Evolutionary conservation across 225 moss, liverwort and hornwort genomes (phyloP).

Genomic region (Sphagnum contortum): DNA sequence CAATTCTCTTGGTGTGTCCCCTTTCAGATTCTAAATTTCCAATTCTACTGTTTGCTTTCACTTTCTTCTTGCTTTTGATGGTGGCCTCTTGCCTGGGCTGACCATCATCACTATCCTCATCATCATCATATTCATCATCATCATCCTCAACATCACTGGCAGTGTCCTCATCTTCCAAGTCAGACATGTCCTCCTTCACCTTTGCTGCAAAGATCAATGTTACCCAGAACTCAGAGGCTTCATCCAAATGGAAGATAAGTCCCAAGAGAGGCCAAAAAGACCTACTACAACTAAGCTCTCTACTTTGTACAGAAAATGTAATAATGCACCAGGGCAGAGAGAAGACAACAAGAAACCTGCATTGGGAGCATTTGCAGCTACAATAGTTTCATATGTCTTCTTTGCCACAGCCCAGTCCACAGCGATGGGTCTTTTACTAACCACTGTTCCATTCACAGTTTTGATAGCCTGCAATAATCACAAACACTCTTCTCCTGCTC

Average conservation of each 20-base stretch:
- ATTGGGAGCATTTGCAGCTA: conserved; percentile 25
- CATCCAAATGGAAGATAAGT: no score
- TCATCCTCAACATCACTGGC: conserved; percentile 58
- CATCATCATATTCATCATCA: conserved; percentile 23
- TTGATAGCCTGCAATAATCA: conserved; percentile 53
- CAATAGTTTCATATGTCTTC: conserved; percentile 64
- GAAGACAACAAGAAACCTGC: conserved; percentile 24
- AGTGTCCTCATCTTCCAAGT: conserved; percentile 38
- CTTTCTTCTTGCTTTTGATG: conserved; percentile 15
- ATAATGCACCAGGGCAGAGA: neutral
- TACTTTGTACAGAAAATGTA: no score
- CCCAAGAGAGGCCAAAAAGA: no score
- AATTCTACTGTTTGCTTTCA: conserved; percentile 10
- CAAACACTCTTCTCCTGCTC: no score
- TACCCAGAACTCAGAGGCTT: no score
- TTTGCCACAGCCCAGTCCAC: conserved; percentile 97
- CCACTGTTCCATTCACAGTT: conserved; percentile 61
- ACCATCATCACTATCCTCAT: conserved; percentile 11
- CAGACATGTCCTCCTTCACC: conserved; percentile 9
- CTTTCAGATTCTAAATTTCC: neutral
- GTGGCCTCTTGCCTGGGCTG: conserved; percentile 1
- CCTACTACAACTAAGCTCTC: no score
- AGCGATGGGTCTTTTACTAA: conserved; percentile 84
- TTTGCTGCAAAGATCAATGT: conserved; percentile 10
- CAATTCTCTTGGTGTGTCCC: neutral